These are phyloP conservation scores for Pilaira anomala DNA, from an alignment of 192 early-diverging fungal genomes.

Conservation along the genomic window DNA sequence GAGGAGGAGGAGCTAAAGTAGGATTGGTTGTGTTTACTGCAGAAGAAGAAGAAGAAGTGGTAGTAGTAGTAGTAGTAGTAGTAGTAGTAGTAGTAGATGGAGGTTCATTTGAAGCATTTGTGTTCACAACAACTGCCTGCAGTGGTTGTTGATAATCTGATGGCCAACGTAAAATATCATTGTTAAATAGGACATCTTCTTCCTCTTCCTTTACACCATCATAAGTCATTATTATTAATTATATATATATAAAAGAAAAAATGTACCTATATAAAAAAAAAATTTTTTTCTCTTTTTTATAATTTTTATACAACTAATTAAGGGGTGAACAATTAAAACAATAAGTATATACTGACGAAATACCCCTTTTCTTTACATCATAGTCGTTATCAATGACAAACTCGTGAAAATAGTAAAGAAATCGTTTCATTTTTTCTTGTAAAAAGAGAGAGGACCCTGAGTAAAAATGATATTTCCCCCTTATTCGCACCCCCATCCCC, in stretches of 20 bases:
- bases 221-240: slow-evolving; percentile 10
- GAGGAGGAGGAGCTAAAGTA: slow-evolving; percentile 1
- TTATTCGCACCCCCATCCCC: background rate
- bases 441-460: too few species aligned
- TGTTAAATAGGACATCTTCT: background rate
- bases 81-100: too few species aligned
- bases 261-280: too few species aligned
- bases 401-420: too few species aligned
- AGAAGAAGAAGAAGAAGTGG: background rate
- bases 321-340: slow-evolving; percentile 7
- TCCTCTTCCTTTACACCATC: slow-evolving; percentile 2
- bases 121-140: slow-evolving; percentile 10
- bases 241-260: too few species aligned
- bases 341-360: slow-evolving; percentile 12
- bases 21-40: slow-evolving; percentile 9
- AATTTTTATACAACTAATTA: slow-evolving; percentile 4
- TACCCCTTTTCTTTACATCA: too few species aligned
- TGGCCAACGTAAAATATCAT: slow-evolving; percentile 14
- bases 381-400: too few species aligned
- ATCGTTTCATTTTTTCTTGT: too few species aligned
- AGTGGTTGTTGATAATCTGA: background rate
- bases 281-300: background rate
- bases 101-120: too few species aligned
- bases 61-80: too few species aligned
- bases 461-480: background rate